Conservation (phyloP, 164 flowering plant genomes). For the Sedum album region DNA sequence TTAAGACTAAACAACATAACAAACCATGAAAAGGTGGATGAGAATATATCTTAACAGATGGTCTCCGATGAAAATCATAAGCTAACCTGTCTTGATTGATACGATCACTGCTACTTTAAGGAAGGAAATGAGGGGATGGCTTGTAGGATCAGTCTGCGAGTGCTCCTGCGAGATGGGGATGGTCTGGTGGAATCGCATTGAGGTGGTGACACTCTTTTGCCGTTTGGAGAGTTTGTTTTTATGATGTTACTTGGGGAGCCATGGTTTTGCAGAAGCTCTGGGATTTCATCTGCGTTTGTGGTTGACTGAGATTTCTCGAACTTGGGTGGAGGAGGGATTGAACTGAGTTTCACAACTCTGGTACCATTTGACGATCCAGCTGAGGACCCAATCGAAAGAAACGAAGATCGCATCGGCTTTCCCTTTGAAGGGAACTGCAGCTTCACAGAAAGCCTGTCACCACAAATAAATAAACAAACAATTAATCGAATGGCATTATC, state of each 20-base stretch:
- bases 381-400: slow-evolving; percentile 30
- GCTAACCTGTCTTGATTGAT: no score
- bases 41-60: no score
- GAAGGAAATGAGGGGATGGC: slow-evolving; percentile 11
- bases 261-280: slow-evolving; percentile 6
- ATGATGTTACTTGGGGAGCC: neutral
- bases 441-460: slow-evolving; percentile 36
- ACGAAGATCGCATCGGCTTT: slow-evolving; percentile 46
- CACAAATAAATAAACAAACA: slow-evolving; percentile 2
- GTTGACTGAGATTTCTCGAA: neutral
- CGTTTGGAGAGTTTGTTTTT: slow-evolving; percentile 6
- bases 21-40: no score
- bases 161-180: slow-evolving; percentile 7
- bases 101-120: no score
- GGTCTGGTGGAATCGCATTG: slow-evolving; percentile 1
- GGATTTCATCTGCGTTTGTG: neutral
- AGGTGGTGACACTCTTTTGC: slow-evolving; percentile 7
- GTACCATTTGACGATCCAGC: slow-evolving; percentile 20
- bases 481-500: neutral
- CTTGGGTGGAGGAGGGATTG: slow-evolving; percentile 1
- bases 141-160: no score
- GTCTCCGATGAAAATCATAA: no score
- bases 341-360: slow-evolving; percentile 18
- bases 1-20: no score
- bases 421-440: slow-evolving; percentile 44